Conservation (phyloP, 129 eudicot genomes). For the Chrysanthemum seticuspe region DNA sequence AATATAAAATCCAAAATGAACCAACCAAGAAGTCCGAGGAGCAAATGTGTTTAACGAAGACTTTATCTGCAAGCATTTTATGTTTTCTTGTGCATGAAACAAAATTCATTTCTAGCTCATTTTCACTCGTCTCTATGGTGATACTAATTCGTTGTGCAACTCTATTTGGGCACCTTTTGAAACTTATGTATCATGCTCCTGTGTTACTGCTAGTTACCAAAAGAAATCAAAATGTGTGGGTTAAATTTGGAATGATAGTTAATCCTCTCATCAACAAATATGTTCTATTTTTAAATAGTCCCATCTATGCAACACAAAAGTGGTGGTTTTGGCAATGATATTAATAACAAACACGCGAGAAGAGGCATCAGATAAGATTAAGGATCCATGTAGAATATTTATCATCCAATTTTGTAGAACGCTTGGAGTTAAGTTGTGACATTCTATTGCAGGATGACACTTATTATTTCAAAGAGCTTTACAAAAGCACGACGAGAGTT, state of each 20-base stretch:
- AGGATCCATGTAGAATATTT: too few relatives aligned
- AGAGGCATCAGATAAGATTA: slow-evolving; percentile 15
- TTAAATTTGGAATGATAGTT: slow-evolving; percentile 59
- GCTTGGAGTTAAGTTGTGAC: neutral
- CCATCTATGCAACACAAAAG: slow-evolving; percentile 59
- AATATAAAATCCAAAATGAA: too few relatives aligned
- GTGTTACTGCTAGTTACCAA: slow-evolving; percentile 73
- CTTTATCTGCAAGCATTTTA: too few relatives aligned
- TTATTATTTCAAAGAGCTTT: too few relatives aligned
- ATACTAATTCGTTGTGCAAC: neutral
- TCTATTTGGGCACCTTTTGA: slow-evolving; percentile 54
- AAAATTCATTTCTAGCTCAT: too few relatives aligned
- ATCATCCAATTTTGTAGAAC: neutral
- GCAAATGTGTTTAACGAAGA: too few relatives aligned
- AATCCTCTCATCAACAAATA: slow-evolving; percentile 65
- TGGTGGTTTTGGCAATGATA: slow-evolving; percentile 76
- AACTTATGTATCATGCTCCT: slow-evolving; percentile 97
- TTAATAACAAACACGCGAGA: neutral
- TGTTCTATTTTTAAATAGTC: slow-evolving; percentile 70
- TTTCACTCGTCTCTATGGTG: too few relatives aligned
- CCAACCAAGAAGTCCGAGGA: too few relatives aligned
- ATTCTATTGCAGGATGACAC: neutral
- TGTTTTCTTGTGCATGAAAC: too few relatives aligned
- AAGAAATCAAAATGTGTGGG: slow-evolving; percentile 63
- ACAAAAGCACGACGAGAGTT: too few relatives aligned